Base-by-base conservation (phyloP, 495 filamentous ascomycete species). In the Talaromyces borbonicus region DNA sequence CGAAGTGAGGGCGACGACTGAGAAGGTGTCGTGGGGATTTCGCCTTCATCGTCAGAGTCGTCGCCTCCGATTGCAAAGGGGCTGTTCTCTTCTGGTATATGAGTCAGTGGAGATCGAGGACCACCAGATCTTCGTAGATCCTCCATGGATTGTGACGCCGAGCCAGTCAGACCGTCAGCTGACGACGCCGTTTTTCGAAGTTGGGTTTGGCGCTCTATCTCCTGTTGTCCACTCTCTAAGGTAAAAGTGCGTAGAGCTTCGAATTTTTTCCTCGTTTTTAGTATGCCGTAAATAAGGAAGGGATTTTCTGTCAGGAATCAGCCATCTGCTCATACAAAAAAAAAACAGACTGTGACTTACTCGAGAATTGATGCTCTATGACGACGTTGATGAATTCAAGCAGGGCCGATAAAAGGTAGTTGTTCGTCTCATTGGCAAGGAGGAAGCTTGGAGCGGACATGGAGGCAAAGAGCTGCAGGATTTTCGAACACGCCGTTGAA, bases 401-500 rank as follows among this genome's bases (percentile, higher is more conserved):
- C 25, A 99, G 63, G 0, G 90, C 89, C 15, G 78, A 74, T 20
- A 99, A 69, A 22, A 96, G 75, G 25, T 67, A 63, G 48, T 99
- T 86, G 48, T 99, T 99, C 11, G 76, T 86, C 49, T 99, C 93
- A 55, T 97, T 99, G 4, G 88, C 86, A 16, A 99, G 67, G n/a
- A 99, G 67, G 61, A 97, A 99, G 20, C 80, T 84, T 1, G 93
- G 93, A 1, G 92, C 84, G 5, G 92, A 95, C 87, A 97, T 95
- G 1, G 85, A 92, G 14, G 82, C 80, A 63, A 90, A 97, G 6
- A 97, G 71, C 51, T 97, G 87, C 36, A 96, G 68, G 36, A 96
- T 65, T 63, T 87, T 96, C 18, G 80, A 78, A 55, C 85, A 84
- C 8, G 88, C 77, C 5, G 77, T 69, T n/a, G 77, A 69, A 24